Conservation (phyloP, 1,284 basidiomycete genomes). For the Irpex sp. region DNA sequence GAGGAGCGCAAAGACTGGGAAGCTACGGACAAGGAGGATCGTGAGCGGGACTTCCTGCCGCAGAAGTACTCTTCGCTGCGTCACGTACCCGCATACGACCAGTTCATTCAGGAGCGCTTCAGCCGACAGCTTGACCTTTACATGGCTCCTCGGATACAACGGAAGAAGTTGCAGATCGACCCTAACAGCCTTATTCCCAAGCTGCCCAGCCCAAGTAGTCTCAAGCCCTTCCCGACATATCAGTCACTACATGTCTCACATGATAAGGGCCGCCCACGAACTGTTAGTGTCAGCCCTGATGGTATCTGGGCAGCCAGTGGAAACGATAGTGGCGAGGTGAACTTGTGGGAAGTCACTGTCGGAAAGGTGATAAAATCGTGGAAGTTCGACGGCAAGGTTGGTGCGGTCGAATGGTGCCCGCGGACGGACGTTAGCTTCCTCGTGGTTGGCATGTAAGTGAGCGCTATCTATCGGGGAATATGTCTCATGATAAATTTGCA, state of each 20-base stretch:
- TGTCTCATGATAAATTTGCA: conserved; percentile 27
- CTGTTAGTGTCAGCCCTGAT: conserved; percentile 80
- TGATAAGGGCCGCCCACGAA: conserved; percentile 69
- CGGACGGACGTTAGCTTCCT: conserved; percentile 82
- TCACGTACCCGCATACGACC: conserved; percentile 88
- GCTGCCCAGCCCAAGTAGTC: conserved; percentile 89
- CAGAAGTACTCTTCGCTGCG: conserved; percentile 85
- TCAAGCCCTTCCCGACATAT: conserved; percentile 94
- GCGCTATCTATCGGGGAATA: conserved; percentile 1
- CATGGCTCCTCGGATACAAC: conserved; percentile 90
- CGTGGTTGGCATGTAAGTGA: conserved; percentile 74
- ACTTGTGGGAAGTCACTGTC: conserved; percentile 92
- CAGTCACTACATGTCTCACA: conserved; percentile 75
- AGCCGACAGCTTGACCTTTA: conserved; percentile 95
- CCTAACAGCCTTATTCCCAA: conserved; percentile 92
- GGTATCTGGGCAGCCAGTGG: conserved; percentile 92
- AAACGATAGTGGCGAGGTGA: conserved; percentile 85
- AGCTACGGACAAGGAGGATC: conserved; percentile 83
- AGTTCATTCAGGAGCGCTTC: conserved; percentile 94
- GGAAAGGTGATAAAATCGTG: conserved; percentile 90
- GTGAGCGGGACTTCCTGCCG: conserved; percentile 88
- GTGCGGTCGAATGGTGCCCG: conserved; percentile 92
- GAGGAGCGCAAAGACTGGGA: conserved; percentile 87
- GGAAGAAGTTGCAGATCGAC: conserved; percentile 86
- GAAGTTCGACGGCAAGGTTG: conserved; percentile 80